Percentiles rank a stretch among this genome's conserved stretches.
These are phyloP conservation scores for Gremmenia infestans DNA, from an alignment of 2,329 filamentous ascomycete genomes.

Conservation along the genomic window DNA sequence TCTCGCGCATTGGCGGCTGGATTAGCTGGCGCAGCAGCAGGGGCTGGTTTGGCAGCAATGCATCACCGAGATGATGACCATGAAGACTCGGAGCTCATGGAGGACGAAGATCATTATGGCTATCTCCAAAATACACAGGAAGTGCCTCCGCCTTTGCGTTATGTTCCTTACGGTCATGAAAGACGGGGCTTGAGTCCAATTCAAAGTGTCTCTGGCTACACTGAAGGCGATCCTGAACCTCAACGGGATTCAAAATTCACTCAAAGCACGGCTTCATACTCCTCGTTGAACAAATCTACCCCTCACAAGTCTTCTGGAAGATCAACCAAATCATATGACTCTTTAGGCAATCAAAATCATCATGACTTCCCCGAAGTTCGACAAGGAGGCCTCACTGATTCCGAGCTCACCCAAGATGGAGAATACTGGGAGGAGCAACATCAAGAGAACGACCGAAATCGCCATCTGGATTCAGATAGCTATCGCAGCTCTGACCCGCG, in stretches of 20 bases:
- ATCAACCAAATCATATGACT: conserved; percentile 45
- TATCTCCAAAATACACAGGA: conserved; percentile 44
- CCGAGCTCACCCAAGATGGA: conserved; percentile 41
- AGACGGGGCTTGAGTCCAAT: conserved; percentile 78
- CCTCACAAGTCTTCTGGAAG: conserved; percentile 46
- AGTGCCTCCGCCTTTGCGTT: conserved; percentile 58
- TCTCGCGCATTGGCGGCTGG: conserved; percentile 23
- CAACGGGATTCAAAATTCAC: conserved; percentile 54
- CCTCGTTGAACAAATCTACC: conserved; percentile 56
- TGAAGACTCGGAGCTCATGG: conserved; percentile 25
- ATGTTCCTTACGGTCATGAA: conserved; percentile 64
- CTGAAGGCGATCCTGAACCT: conserved; percentile 58
- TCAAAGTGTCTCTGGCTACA: conserved; percentile 86
- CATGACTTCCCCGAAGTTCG: conserved; percentile 32
- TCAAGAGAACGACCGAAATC: conserved; percentile 32
- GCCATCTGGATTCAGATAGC: conserved; percentile 55
- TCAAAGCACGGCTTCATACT: conserved; percentile 50
- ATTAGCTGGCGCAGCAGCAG: conserved; percentile 28
- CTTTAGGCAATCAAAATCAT: conserved; percentile 26
- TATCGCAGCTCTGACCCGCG: conserved; percentile 52
- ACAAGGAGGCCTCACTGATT: conserved; percentile 32
- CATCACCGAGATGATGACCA: conserved; percentile 31
- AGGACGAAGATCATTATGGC: conserved; percentile 36
- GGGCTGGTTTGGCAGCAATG: conserved; percentile 35
- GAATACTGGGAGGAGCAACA: conserved; percentile 34